phyloP scores from a whole-genome alignment of 2,329 filamentous ascomycete genomes.

The Aspergillus calidoustus region DNA sequence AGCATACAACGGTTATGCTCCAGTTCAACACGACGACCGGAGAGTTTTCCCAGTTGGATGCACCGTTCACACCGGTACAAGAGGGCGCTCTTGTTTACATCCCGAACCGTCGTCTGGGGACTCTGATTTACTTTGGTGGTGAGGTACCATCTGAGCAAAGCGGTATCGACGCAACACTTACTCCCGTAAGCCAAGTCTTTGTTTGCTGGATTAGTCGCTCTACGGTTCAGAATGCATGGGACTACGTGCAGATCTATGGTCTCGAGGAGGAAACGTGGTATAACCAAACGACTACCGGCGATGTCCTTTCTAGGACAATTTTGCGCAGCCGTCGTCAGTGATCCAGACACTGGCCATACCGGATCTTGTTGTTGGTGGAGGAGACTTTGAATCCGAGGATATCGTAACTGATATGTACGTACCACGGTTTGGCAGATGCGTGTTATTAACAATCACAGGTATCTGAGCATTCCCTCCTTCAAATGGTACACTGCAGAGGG shows the following conservation, averaged over 20 bases:
- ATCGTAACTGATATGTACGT: slow-evolving; percentile 18
- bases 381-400: slow-evolving; percentile 15
- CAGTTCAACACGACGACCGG: slow-evolving; percentile 23
- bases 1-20: slow-evolving; percentile 18
- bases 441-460: slow-evolving; percentile 3
- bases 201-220: too few relatives aligned
- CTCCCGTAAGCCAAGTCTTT: neutral
- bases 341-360: slow-evolving; percentile 19
- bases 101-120: slow-evolving; percentile 15
- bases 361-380: slow-evolving; percentile 22
- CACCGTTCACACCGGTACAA: slow-evolving; percentile 17
- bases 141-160: slow-evolving; percentile 21
- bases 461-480: slow-evolving; percentile 25
- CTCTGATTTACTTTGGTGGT: slow-evolving; percentile 24
- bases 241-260: slow-evolving; percentile 22
- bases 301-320: slow-evolving; percentile 21
- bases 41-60: slow-evolving; percentile 11
- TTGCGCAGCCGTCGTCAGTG: slow-evolving; percentile 22
- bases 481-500: slow-evolving; percentile 22
- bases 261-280: slow-evolving; percentile 23
- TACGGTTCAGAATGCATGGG: slow-evolving; percentile 19
- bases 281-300: slow-evolving; percentile 24
- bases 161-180: slow-evolving; percentile 19
- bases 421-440: neutral
- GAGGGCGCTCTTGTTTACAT: slow-evolving; percentile 21